Evolutionary conservation across 345 rosid genomes (phyloP).

Genomic region (Cardiospermum halicacabum): DNA sequence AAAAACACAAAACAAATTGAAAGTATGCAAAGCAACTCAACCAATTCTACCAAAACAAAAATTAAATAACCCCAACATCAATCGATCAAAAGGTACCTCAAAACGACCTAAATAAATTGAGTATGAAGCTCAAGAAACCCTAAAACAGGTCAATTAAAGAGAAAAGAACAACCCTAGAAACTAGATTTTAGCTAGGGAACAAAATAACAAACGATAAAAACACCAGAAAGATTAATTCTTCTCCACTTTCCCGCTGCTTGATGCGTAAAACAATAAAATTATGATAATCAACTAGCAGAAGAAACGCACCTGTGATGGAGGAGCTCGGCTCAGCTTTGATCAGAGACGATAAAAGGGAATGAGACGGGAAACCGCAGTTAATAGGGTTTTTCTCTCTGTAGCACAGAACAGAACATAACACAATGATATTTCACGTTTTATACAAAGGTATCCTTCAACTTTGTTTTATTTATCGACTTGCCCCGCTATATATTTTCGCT

Average conservation of each 20-base stretch:
- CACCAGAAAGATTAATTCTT: not conserved
- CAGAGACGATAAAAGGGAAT: not conserved
- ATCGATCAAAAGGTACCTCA: not conserved
- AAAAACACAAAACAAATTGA: not conserved
- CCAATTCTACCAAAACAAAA: not conserved
- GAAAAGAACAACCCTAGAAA: not conserved
- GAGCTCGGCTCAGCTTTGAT: not conserved
- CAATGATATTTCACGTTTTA: not conserved
- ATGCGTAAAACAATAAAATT: no score
- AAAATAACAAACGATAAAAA: not conserved
- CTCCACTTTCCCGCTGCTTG: not conserved
- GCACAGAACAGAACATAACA: not conserved
- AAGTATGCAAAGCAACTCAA: not conserved
- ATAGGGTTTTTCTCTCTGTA: not conserved
- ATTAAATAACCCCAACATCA: not conserved
- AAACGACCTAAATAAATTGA: not conserved
- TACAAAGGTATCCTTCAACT: not conserved
- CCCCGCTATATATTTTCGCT: not conserved
- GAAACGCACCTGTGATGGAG: constrained; percentile 4
- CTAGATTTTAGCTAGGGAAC: not conserved
- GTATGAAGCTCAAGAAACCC: no score
- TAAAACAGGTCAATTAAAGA: not conserved
- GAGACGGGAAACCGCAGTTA: not conserved
- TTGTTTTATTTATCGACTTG: not conserved
- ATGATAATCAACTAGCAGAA: no score